Evolutionary conservation across 2,329 filamentous ascomycete genomes (phyloP).

Genomic region (Aspergillus sp.): DNA sequence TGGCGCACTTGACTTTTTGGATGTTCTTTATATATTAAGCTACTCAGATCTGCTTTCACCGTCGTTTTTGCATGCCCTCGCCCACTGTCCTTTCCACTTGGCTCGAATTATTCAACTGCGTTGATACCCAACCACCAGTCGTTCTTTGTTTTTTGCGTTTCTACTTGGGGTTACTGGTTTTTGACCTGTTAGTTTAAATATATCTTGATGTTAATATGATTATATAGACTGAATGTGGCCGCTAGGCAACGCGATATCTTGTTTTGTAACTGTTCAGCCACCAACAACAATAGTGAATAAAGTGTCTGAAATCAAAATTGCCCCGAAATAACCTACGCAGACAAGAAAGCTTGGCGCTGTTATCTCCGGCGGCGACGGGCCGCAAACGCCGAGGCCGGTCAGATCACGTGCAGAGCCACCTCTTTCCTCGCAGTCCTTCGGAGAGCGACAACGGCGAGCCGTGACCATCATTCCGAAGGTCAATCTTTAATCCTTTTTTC

Average conservation of each 20-base stretch:
- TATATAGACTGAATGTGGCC: neutral
- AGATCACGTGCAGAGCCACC: slow-evolving; percentile 17
- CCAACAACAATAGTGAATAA: neutral
- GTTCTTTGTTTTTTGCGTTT: neutral
- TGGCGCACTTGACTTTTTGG: slow-evolving; percentile 4
- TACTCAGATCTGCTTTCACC: neutral
- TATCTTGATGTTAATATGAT: neutral
- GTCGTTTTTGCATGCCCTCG: neutral
- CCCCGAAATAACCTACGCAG: neutral
- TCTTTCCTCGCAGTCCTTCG: slow-evolving; percentile 14
- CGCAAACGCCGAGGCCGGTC: slow-evolving; percentile 4
- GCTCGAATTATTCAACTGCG: neutral
- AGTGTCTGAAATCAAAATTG: neutral
- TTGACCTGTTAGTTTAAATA: neutral
- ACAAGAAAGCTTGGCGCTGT: slow-evolving; percentile 4
- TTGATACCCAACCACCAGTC: neutral
- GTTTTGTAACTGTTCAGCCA: neutral
- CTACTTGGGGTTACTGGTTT: neutral
- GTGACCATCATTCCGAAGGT: slow-evolving; percentile 5
- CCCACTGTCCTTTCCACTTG: neutral
- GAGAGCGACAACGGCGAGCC: slow-evolving; percentile 12
- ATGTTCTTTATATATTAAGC: neutral
- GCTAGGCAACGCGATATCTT: neutral
- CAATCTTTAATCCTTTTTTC: neutral
- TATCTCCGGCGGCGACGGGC: slow-evolving; percentile 16